Evolutionary conservation across 257 asterid genomes (phyloP).

Genomic region (Solanum chaucha): DNA sequence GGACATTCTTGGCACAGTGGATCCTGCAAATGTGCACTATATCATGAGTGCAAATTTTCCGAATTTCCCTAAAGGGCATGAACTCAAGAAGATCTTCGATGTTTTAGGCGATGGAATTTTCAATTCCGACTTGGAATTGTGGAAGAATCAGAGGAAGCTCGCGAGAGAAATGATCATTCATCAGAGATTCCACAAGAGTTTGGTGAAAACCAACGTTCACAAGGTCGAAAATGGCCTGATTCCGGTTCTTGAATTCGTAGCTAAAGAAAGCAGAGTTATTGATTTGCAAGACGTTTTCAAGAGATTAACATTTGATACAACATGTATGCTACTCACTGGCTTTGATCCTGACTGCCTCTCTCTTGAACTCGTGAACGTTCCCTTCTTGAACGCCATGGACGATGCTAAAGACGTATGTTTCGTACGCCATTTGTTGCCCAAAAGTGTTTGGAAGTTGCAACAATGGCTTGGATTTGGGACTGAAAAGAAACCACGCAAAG

Average conservation of each 20-base stretch:
- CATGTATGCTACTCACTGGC: conserved; percentile 26
- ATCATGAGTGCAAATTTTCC: conserved; percentile 31
- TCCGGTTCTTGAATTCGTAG: conserved; percentile 21
- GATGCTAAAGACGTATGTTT: conserved; percentile 35
- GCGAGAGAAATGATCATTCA: conserved; percentile 25
- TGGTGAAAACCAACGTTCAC: conserved; percentile 12
- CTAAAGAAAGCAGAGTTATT: neutral
- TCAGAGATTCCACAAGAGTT: conserved; percentile 15
- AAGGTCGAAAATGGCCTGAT: conserved; percentile 29
- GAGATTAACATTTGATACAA: conserved; percentile 38
- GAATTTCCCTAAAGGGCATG: conserved; percentile 37
- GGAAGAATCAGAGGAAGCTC: conserved; percentile 14
- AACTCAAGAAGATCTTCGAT: neutral
- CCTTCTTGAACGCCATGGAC: conserved; percentile 39
- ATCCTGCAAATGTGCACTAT: conserved; percentile 37
- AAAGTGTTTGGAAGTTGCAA: conserved; percentile 21
- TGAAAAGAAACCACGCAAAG: conserved; percentile 19
- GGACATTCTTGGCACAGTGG: conserved; percentile 39
- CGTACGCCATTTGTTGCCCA: conserved; percentile 34
- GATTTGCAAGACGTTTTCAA: conserved; percentile 45
- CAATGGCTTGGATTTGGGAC: conserved; percentile 28
- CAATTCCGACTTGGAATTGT: too few relatives aligned
- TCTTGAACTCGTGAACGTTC: conserved; percentile 16
- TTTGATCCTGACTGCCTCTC: conserved; percentile 16
- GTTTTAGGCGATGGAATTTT: too few relatives aligned